Evolutionary conservation across 1,284 basidiomycete genomes (phyloP).

Genomic region (Peniophora sp.): DNA sequence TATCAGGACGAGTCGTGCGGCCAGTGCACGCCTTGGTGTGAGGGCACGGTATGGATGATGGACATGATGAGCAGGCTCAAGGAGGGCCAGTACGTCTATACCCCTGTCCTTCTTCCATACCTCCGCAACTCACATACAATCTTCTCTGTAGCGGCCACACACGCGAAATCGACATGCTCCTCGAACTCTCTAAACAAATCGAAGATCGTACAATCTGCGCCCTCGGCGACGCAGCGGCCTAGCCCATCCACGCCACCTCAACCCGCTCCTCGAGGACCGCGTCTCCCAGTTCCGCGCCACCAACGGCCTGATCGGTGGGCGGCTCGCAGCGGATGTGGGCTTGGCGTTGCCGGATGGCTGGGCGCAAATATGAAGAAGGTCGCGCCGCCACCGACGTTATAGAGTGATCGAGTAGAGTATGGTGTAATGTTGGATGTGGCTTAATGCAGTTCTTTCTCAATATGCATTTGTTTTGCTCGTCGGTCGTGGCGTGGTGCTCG

Average conservation of each 20-base stretch:
- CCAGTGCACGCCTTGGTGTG: constrained; percentile 95
- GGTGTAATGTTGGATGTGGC: too few species aligned
- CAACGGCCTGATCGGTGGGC: constrained; percentile 87
- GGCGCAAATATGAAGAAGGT: constrained; percentile 41
- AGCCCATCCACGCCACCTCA: constrained; percentile 99
- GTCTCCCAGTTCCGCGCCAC: constrained; percentile 73
- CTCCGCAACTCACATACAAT: constrained; percentile 42
- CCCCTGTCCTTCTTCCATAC: too few species aligned
- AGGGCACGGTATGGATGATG: constrained; percentile 97
- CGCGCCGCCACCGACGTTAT: constrained; percentile 3
- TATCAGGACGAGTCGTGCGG: constrained; percentile 99
- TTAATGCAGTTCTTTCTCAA: too few species aligned
- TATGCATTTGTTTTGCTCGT: too few species aligned
- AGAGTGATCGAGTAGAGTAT: too few species aligned
- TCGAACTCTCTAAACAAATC: constrained; percentile 92
- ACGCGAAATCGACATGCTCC: constrained; percentile 96
- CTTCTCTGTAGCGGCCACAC: constrained; percentile 49
- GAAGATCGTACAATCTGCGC: constrained; percentile 96
- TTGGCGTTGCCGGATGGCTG: constrained; percentile 80
- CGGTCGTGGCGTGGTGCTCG: too few species aligned
- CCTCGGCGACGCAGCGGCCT: constrained; percentile 94
- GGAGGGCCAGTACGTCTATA: constrained; percentile 55
- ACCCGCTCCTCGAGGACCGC: constrained; percentile 86
- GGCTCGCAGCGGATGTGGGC: constrained; percentile 60
- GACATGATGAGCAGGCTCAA: constrained; percentile 96